Evolutionary conservation across 2,329 filamentous ascomycete genomes (phyloP), one percentile per base, ranked within the genome.

Genomic region (Beauveria australis): DNA sequence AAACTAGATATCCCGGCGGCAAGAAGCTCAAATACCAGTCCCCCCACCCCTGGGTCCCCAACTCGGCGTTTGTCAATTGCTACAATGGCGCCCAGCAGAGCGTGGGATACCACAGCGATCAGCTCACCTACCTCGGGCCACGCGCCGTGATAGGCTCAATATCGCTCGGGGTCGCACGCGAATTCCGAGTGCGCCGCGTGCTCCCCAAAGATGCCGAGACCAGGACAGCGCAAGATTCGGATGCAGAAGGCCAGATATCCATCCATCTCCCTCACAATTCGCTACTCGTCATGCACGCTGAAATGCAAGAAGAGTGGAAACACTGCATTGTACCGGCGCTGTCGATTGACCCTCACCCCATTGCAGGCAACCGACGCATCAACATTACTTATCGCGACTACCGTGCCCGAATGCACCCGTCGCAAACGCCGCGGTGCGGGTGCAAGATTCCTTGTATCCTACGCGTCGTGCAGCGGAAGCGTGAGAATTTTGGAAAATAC

Each of bases 291-390:
- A 97, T 99, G 94, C 92, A 97, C 69, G 92, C 93, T 1, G 91
- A 96, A 70, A 97, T 96, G 91, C 93, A 97, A 70, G 93, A 97
- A 70, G 88, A 89, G 70, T 97, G 92, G 92, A 97, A 97, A 72
- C 94, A 99, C 72, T 83, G 84, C 65, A 89, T 99, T 48, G 80
- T 86, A 0, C 89, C 92, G 0, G 87, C 89, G 0, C 79, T 81
- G 53, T 84, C 87, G 4, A 89, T 97, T 62, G 88, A 92, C 63
- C 91, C 91, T 1, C 94, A 99, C 71, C 91, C 92, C 0, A 71
- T 96, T 1, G 83, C 92, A 0, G 88, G 88, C 0, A 92, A 86
- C 66, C 87, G 85, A 64, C 82, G 94, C 46, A 92, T 99, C 67
- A 97, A 97, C 70, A 83, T 99, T 70, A 99, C 94, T 0, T 99